Conservation (phyloP, 2,329 filamentous ascomycete genomes). For the Chaetomium globosum region DNA sequence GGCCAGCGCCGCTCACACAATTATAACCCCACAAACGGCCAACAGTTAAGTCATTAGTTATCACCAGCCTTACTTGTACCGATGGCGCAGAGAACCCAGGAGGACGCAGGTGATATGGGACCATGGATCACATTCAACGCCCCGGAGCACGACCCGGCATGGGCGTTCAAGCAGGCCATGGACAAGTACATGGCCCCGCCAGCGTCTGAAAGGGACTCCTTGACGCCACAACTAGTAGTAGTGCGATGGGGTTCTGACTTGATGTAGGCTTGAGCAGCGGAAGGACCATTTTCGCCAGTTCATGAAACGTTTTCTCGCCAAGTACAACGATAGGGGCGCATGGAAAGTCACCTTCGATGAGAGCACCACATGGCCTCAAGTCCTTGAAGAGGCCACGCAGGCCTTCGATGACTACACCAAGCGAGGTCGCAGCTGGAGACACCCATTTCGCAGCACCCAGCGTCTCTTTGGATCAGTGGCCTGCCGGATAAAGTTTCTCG, state of each 20-base stretch:
- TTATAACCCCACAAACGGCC: not conserved
- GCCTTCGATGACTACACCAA: not conserved
- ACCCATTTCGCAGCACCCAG: not conserved
- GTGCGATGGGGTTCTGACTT: not conserved
- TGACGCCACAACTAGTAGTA: not conserved
- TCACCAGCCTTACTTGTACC: not conserved
- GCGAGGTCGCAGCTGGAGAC: not conserved
- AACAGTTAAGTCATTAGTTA: not conserved
- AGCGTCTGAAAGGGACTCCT: not conserved
- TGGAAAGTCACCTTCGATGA: not conserved
- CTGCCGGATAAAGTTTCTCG: not conserved
- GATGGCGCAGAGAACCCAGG: not conserved
- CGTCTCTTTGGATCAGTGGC: not conserved
- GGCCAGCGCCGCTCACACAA: no score
- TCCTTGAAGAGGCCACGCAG: not conserved
- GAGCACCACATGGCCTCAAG: not conserved
- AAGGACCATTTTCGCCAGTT: not conserved
- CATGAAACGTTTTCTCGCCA: not conserved
- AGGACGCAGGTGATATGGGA: not conserved
- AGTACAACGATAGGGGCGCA: not conserved
- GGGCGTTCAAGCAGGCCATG: not conserved
- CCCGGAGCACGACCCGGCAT: not conserved
- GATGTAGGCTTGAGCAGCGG: not conserved
- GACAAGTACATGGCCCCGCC: not conserved
- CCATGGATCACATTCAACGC: not conserved